Conservation (phyloP, 2,329 filamentous ascomycete species). For the Verticillium zaregamsianum region DNA sequence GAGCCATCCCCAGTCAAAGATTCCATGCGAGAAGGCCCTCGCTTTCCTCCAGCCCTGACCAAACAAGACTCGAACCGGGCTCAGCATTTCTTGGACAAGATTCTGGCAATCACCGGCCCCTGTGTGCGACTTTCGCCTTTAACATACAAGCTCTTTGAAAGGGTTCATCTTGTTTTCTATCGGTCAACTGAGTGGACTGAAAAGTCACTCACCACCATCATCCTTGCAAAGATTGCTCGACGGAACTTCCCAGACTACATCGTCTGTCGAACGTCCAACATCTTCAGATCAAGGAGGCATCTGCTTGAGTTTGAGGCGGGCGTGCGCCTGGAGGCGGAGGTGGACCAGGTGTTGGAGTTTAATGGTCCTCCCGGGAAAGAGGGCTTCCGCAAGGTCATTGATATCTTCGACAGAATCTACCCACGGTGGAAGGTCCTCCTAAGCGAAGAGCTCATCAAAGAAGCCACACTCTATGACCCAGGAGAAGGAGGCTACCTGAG, state of each 20-base stretch:
- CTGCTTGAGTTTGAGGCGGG: conserved; percentile 88
- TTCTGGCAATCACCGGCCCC: conserved; percentile 71
- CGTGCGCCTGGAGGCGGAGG: conserved; percentile 72
- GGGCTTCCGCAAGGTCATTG: conserved; percentile 63
- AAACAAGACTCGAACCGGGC: conserved; percentile 58
- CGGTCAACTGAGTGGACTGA: conserved; percentile 96
- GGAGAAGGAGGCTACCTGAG: conserved; percentile 87
- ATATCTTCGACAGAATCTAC: conserved; percentile 70
- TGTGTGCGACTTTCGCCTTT: conserved; percentile 76
- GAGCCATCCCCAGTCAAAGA: conserved; percentile 45
- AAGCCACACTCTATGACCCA: conserved; percentile 70
- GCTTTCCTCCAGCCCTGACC: conserved; percentile 22
- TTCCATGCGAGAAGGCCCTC: conserved; percentile 18
- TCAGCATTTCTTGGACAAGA: conserved; percentile 71
- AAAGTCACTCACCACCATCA: conserved; percentile 91
- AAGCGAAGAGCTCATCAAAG: conserved; percentile 70
- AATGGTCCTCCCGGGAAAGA: conserved; percentile 65
- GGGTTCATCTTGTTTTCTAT: conserved; percentile 94
- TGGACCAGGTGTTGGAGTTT: conserved; percentile 80
- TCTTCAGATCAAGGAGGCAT: conserved; percentile 72
- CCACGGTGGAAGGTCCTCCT: conserved; percentile 76
- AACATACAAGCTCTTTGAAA: conserved; percentile 79
- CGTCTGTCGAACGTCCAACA: conserved; percentile 83
- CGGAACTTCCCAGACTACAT: conserved; percentile 88
- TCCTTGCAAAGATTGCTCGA: conserved; percentile 83